These are phyloP conservation scores for Jamesozyma spencerorum DNA, from an alignment of 805 yeast species.

Conservation along the genomic window DNA sequence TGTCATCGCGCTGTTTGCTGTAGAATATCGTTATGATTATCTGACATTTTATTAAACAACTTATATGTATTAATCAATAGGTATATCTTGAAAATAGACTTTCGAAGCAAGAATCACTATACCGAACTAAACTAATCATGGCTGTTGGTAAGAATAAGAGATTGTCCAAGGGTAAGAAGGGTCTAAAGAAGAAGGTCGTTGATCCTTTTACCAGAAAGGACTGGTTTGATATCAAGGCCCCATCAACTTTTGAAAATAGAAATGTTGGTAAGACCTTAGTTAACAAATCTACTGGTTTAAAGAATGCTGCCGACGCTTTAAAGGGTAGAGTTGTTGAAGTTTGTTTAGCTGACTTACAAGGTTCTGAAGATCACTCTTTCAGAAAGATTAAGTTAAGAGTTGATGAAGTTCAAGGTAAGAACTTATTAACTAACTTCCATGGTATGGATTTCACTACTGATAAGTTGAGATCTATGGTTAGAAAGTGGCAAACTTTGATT, in stretches of 20 bases:
- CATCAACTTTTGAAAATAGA: conserved; percentile 96
- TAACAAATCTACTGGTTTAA: conserved; percentile 96
- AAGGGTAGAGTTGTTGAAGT: conserved; percentile 97
- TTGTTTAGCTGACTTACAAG: conserved; percentile 93
- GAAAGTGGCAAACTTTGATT: conserved; percentile 97
- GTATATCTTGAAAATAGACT: background rate
- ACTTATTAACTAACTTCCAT: conserved; percentile 97
- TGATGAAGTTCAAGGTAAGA: conserved; percentile 98
- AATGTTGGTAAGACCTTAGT: conserved; percentile 97
- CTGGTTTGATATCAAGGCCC: conserved; percentile 97
- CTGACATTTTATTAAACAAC: background rate
- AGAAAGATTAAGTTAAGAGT: conserved; percentile 96
- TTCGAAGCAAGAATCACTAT: conserved; percentile 2
- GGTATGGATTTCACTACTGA: conserved; percentile 96
- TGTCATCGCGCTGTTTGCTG: no score
- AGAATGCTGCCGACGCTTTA: conserved; percentile 94
- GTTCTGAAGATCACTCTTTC: conserved; percentile 97
- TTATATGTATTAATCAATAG: background rate
- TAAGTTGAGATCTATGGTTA: conserved; percentile 91
- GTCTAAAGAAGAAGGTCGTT: conserved; percentile 96
- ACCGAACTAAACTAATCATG: conserved; percentile 32
- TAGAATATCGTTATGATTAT: background rate
- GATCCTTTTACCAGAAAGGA: conserved; percentile 99
- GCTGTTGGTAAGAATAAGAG: conserved; percentile 85
- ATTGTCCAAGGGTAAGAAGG: conserved; percentile 84